Evolutionary conservation across 2,329 filamentous ascomycete genomes (phyloP), one percentile per base, ranked within the genome.

Genomic region (Paradendryphiella salina): DNA sequence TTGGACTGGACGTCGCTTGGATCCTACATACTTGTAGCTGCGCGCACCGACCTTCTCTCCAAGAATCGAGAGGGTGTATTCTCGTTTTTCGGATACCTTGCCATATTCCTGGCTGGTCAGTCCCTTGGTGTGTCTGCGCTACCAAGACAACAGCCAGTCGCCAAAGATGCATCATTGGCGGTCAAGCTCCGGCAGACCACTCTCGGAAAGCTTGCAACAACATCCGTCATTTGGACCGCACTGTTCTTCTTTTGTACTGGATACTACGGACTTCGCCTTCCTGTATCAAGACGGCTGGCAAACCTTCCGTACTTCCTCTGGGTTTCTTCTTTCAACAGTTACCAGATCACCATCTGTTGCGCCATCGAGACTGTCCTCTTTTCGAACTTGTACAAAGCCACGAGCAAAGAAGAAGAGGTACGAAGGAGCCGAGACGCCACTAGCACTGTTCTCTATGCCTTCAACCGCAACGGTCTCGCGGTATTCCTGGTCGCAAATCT

Each of bases 41-140:
- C 90, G 5, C 85, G 94, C 4, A 85, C 81, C 0, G 84, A 91
- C 64, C 77, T 96, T 11, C 72, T 99, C 5, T 93, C 90, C 1
- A 89, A 91, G 79, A 99, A 99, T 69, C 83, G 93, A 20, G 94
- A 99, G 73, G 94, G 94, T 0, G 81, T 99, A n/a, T 96, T 93
- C 73, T 96, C 91, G 46, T 96, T 97, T 72, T 75, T 89, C 41
- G 94, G 94, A 4, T 99, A 99, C 69, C 82, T 99, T 37, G 88
- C 93, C 38, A 96, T 99, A 52, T 99, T 96, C 73, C 83, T 99
- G 32, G 85, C 89, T 0, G 94, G 94, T 3, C 90, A 95, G 69
- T 88, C 89, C 33, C 83, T 87, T 14, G 94, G 94, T 41, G 85
- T 92, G 74, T 83, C 86, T 54, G 82, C 94, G 51, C 82, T 97